A percentile compares a stretch with the other conserved stretches of the same genome.
These are phyloP conservation scores for Erigeron canadensis DNA, from an alignment of 129 eudicot genomes.

Conservation along the genomic window DNA sequence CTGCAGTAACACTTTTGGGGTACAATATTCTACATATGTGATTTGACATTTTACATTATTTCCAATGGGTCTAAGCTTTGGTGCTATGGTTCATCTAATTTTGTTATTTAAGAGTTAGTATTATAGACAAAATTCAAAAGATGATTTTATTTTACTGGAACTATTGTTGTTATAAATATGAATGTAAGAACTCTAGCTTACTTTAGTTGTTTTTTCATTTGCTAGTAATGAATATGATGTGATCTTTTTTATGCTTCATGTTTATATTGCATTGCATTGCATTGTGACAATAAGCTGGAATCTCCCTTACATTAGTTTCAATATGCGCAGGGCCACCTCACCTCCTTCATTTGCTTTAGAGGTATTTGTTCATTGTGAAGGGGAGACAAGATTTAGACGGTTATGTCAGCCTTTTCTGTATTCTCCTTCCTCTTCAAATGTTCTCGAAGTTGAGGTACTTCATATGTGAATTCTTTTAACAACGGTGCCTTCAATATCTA, in stretches of 20 bases:
- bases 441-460: slow-evolving; percentile 94
- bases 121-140: not conserved
- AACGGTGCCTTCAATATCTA: too few relatives aligned
- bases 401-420: slow-evolving; percentile 88
- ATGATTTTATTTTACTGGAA: not conserved
- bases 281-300: not conserved
- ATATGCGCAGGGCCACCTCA: slow-evolving; percentile 72
- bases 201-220: not conserved
- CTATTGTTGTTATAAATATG: slow-evolving; percentile 2
- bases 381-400: slow-evolving; percentile 93
- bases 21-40: slow-evolving; percentile 27
- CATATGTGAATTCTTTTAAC: slow-evolving; percentile 1
- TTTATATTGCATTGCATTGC: not conserved
- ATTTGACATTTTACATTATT: not conserved
- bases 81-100: slow-evolving; percentile 20
- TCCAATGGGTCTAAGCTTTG: not conserved
- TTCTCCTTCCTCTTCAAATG: slow-evolving; percentile 95
- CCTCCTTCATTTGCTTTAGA: slow-evolving; percentile 99
- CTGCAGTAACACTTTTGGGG: slow-evolving; percentile 83
- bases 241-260: slow-evolving; percentile 9
- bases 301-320: slow-evolving; percentile 15
- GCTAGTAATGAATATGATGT: not conserved
- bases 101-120: not conserved
- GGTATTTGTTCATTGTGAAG: slow-evolving; percentile 92
- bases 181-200: not conserved